phyloP scores from a whole-genome alignment of 768 basidiomycete species.

The Tylopilus rubrobrunneus region DNA sequence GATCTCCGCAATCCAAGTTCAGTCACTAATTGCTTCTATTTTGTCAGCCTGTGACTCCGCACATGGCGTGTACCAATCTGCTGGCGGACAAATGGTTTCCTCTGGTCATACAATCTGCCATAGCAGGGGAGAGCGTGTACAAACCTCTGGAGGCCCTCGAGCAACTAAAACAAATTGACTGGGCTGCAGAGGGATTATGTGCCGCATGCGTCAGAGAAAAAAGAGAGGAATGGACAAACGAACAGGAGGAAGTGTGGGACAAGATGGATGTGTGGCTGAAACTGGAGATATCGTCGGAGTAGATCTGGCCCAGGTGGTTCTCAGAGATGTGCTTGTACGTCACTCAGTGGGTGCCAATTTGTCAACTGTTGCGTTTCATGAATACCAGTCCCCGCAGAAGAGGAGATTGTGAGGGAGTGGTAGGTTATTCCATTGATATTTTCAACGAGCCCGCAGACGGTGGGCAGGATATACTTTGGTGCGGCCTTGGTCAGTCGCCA shows the following conservation, averaged over 20 bases:
- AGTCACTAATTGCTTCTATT: not conserved
- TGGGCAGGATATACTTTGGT: not conserved
- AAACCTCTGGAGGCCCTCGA: constrained; percentile 72
- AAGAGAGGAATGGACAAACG: constrained; percentile 60
- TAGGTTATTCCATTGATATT: not conserved
- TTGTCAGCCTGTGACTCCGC: constrained; percentile 47
- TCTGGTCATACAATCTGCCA: constrained; percentile 63
- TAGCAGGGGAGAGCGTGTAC: constrained; percentile 58
- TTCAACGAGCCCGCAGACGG: not conserved
- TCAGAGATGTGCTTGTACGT: constrained; percentile 1
- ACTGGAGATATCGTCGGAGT: constrained; percentile 6
- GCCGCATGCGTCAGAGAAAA: constrained; percentile 54
- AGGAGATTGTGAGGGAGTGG: not conserved
- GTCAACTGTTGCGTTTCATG: not conserved
- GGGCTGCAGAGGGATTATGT: constrained; percentile 59
- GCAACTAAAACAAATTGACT: constrained; percentile 53
- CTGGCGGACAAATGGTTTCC: constrained; percentile 72
- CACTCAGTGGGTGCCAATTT: constrained; percentile 2
- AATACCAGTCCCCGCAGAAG: not conserved
- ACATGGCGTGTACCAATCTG: constrained; percentile 71
- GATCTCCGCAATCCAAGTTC: not conserved
- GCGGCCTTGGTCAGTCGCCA: not conserved
- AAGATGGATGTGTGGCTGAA: constrained; percentile 57
- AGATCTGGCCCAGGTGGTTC: not conserved
- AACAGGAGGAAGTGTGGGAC: constrained; percentile 57